Conservation (phyloP, 345 rosid genomes). For the Aquilaria sinensis region DNA sequence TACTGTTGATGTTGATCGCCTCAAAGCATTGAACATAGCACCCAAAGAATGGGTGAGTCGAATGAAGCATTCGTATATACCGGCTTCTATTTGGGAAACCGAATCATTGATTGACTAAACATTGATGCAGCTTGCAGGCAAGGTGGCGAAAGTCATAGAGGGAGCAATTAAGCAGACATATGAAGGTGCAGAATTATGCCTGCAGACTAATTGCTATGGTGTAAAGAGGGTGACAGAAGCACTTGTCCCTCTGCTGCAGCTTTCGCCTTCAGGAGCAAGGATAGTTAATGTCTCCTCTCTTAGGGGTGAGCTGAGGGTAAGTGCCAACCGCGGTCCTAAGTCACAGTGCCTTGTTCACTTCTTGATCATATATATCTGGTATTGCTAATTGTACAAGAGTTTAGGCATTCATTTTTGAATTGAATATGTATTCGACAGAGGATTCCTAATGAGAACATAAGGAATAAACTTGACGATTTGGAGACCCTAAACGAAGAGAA, state of each 20-base stretch:
- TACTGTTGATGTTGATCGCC: conserved; percentile 27
- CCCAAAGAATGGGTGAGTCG: conserved; percentile 33
- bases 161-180: conserved; percentile 29
- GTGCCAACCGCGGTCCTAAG: background rate
- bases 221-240: conserved; percentile 31
- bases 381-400: no score
- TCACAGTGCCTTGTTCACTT: no score
- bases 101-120: background rate
- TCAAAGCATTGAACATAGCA: conserved; percentile 38
- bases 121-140: conserved; percentile 34
- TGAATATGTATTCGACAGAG: conserved; percentile 22
- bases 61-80: background rate
- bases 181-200: conserved; percentile 37
- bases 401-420: background rate
- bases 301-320: conserved; percentile 38
- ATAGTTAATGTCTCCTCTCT: conserved; percentile 47
- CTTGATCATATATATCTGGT: no score
- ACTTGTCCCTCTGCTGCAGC: conserved; percentile 40
- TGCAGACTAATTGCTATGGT: conserved; percentile 44
- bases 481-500: conserved; percentile 35
- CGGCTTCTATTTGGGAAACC: background rate
- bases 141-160: conserved; percentile 22
- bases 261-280: conserved; percentile 40
- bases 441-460: conserved; percentile 23
- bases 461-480: conserved; percentile 33